Evolutionary conservation across 129 eudicot species (phyloP).

Genomic region (Chrysanthemum makinoi): DNA sequence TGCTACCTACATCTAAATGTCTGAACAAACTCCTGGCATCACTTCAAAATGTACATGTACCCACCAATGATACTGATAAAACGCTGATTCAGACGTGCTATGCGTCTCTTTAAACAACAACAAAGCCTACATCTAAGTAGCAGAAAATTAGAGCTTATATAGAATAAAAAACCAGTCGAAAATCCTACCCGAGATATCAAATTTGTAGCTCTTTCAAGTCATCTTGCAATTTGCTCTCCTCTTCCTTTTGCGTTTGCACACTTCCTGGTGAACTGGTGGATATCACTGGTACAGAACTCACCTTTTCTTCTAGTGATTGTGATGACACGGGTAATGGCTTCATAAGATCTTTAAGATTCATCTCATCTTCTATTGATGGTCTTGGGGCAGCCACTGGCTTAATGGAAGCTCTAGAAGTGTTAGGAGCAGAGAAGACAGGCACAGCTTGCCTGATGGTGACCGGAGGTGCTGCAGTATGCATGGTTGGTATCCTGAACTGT

Average conservation of each 20-base stretch:
- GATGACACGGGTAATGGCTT: neutral
- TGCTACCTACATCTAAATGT: neutral
- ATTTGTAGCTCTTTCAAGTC: constrained; percentile 29
- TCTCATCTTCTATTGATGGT: constrained; percentile 15
- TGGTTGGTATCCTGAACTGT: constrained; percentile 31
- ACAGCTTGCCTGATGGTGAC: constrained; percentile 32
- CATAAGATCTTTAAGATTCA: neutral
- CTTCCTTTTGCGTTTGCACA: constrained; percentile 15
- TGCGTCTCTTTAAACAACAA: constrained; percentile 12
- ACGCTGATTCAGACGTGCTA: neutral
- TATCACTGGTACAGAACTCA: neutral
- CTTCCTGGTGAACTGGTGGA: neutral
- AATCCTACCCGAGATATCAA: constrained; percentile 28
- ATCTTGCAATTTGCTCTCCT: constrained; percentile 21
- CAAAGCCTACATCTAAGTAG: constrained; percentile 7
- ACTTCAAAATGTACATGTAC: neutral
- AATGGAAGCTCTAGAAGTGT: constrained; percentile 17
- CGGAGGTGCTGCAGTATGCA: constrained; percentile 32
- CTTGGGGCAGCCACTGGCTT: constrained; percentile 2
- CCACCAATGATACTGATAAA: neutral
- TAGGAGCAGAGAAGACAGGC: constrained; percentile 16
- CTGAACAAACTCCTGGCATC: neutral
- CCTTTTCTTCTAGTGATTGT: constrained; percentile 2
- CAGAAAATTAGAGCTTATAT: neutral
- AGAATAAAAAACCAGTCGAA: constrained; percentile 13